Conservation (phyloP, 371 early-diverging fungal species). For the Batkoa obscura region DNA sequence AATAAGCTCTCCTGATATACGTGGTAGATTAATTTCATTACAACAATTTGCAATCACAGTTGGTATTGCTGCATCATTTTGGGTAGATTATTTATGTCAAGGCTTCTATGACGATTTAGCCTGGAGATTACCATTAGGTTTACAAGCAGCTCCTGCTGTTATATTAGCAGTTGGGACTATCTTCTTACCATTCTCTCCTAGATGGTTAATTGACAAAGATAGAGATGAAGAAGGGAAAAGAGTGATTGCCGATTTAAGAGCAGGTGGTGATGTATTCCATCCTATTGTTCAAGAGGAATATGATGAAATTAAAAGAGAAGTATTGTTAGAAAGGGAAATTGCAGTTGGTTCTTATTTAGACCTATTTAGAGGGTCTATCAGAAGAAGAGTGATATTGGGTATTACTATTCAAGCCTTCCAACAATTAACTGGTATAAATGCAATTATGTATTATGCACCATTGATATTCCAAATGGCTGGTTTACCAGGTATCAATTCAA, state of each 20-base stretch:
- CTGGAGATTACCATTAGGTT: constrained; percentile 64
- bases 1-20: constrained; percentile 60
- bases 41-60: constrained; percentile 79
- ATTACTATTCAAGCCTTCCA: constrained; percentile 50
- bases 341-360: constrained; percentile 48
- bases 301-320: constrained; percentile 41
- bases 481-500: constrained; percentile 21
- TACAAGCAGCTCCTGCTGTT: constrained; percentile 53
- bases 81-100: constrained; percentile 41
- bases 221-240: constrained; percentile 33
- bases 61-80: constrained; percentile 50
- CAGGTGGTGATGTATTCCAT: constrained; percentile 23
- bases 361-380: constrained; percentile 29
- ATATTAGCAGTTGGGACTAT: constrained; percentile 41
- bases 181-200: constrained; percentile 81
- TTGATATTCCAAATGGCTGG: constrained; percentile 45
- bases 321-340: constrained; percentile 40
- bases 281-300: constrained; percentile 42
- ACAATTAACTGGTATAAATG: constrained; percentile 55
- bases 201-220: constrained; percentile 45
- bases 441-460: constrained; percentile 52
- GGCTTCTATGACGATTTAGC: constrained; percentile 25
- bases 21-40: constrained; percentile 70
- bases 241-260: constrained; percentile 48
- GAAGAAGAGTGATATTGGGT: constrained; percentile 38